A percentile compares a stretch with the other conserved stretches of the same genome.
Conservation (phyloP, 371 early-diverging fungal species). For the Coemansia sp. region DNA sequence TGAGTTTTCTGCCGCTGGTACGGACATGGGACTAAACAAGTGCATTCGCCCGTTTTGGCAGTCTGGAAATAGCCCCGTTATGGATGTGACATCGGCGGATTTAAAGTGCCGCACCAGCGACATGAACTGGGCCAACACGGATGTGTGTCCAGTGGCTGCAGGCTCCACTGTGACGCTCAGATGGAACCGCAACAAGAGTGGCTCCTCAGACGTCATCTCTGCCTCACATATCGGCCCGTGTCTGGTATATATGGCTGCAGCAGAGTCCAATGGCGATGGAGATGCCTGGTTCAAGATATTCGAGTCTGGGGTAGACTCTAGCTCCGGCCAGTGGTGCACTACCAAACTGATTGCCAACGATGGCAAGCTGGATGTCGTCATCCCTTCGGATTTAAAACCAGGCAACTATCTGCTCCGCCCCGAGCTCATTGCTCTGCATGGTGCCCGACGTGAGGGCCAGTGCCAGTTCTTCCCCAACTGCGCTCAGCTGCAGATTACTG, state of each 20-base stretch:
- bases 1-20: conserved; percentile 9
- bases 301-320: conserved; percentile 36
- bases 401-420: conserved; percentile 41
- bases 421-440: conserved; percentile 44
- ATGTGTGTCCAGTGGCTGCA: conserved; percentile 20
- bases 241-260: conserved; percentile 40
- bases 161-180: conserved; percentile 18
- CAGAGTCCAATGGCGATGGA: conserved; percentile 29
- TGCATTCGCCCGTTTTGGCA: conserved; percentile 11
- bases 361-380: conserved; percentile 26
- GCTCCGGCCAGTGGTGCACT: conserved; percentile 27
- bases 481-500: conserved; percentile 20
- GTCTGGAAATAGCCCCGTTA: conserved; percentile 7
- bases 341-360: conserved; percentile 30
- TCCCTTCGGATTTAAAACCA: conserved; percentile 23
- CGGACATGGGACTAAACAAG: neutral
- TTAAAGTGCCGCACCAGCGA: conserved; percentile 16
- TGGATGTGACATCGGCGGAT: conserved; percentile 1
- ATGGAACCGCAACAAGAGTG: conserved; percentile 23
- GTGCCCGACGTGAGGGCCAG: conserved; percentile 4
- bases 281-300: conserved; percentile 49
- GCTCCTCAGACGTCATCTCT: conserved; percentile 14
- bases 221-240: conserved; percentile 34
- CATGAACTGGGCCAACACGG: neutral
- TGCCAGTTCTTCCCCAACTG: conserved; percentile 37